These are phyloP conservation scores for Trypanosoma conorhini DNA, from an alignment of 208 protist genomes.

Conservation along the genomic window DNA sequence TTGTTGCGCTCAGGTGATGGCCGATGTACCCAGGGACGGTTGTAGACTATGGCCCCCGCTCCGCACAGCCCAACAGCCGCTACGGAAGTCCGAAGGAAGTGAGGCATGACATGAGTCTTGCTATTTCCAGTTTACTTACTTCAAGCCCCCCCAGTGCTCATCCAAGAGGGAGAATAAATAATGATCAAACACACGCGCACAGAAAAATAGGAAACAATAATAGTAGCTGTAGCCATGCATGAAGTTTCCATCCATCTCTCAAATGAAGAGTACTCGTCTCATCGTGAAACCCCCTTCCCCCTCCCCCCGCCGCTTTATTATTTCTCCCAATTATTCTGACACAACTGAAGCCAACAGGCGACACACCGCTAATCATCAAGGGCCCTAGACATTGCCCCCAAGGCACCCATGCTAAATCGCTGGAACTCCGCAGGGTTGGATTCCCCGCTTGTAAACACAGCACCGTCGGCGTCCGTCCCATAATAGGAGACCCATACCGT, in stretches of 20 bases:
- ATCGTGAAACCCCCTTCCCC: background rate
- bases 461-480: slow-evolving; percentile 15
- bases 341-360: background rate
- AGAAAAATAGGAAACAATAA: slow-evolving; percentile 3
- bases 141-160: background rate
- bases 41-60: slow-evolving; percentile 51
- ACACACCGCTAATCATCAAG: background rate
- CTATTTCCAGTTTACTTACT: background rate
- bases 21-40: slow-evolving; percentile 19
- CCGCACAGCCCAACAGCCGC: slow-evolving; percentile 54
- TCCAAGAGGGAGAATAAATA: background rate
- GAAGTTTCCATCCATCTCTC: background rate
- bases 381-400: background rate
- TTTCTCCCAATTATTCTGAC: background rate
- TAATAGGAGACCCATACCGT: slow-evolving; percentile 30
- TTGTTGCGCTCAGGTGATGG: slow-evolving; percentile 40
- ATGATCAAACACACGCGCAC: background rate
- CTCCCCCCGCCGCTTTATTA: no score
- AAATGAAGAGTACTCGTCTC: background rate
- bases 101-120: slow-evolving; percentile 18
- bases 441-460: slow-evolving; percentile 12
- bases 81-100: slow-evolving; percentile 35
- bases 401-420: slow-evolving; percentile 14
- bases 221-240: background rate
- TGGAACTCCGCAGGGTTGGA: slow-evolving; percentile 14